Base-by-base conservation (phyloP, 2,329 filamentous ascomycete genomes). In the Sordariomycetes sp. region DNA sequence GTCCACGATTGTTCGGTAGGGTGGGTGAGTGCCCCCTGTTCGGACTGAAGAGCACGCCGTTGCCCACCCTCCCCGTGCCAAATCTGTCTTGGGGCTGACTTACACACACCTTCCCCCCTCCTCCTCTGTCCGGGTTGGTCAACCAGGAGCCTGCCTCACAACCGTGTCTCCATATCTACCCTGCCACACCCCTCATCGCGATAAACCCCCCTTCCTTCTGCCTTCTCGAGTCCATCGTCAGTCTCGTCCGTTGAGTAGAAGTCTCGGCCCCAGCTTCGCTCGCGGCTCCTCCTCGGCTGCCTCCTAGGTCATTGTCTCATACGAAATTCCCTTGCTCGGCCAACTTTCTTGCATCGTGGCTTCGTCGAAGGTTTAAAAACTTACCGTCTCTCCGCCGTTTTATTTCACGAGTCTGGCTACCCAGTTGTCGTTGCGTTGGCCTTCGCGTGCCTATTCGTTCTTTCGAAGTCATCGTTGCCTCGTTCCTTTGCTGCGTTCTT, bases 121-220 rank as follows among this genome's bases (percentile, higher is more conserved):
- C 45, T 3, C 8, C 28, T 32, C 28, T 32, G 28, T 32, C 22
- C 7, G 45, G 45, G 6, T n/a, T 50, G n/a, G 20, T 50, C 45
- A 50, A 50, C 3, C n/a, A 5, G 8, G 20, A n/a, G 17, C 5
- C 45, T 12, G 5, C 20, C n/a, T 2, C 22, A 20, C n/a, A 50
- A 20, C 45, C 36, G 36, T 39, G 7, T 7, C 45, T 22, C 8
- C 45, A 50, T 50, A 50, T 50, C 45, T 52, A 52, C 55, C 48
- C 55, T 52, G n/a, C 34, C 55, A 56, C 55, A 56, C 55, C 55
- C 54, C 42, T 51, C 42, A 25, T 36, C 25, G 48, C 52, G n/a
- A 42, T 17, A 34, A 56, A 48, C 10, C 51, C 54, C 42, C 54
- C 42, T 56, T 56, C 54, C 54, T 56, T 48, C 32, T n/a, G n/a